Conservation (phyloP, 208 protist genomes). For the Leishmania martiniquensis region DNA sequence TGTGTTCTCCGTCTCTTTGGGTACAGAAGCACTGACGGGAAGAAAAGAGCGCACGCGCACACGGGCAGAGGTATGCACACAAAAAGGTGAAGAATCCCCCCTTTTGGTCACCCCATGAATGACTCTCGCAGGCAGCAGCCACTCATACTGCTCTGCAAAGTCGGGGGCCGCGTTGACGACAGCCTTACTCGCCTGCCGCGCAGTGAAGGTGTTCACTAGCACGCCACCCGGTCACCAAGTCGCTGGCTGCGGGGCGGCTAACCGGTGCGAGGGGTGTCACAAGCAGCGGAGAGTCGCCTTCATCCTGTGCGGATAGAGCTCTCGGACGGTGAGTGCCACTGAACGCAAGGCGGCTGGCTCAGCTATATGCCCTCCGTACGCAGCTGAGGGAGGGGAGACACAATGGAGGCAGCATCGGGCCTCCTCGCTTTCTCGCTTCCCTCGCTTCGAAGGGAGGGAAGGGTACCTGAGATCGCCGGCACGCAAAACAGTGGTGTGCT, state of each 20-base stretch:
- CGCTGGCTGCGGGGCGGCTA: not conserved
- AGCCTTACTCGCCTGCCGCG: constrained; percentile 3
- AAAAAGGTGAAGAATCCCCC: no score
- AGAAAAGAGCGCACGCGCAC: not conserved
- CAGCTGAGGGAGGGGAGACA: not conserved
- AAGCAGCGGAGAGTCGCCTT: not conserved
- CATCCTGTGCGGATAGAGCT: not conserved
- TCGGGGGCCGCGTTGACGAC: not conserved
- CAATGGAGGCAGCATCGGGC: not conserved
- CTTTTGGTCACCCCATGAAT: no score
- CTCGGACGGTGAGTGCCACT: not conserved
- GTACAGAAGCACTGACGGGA: no score
- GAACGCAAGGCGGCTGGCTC: not conserved
- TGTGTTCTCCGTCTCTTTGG: no score
- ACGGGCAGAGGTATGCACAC: no score
- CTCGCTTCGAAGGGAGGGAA: not conserved
- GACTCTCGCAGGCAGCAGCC: no score
- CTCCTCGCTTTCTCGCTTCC: not conserved
- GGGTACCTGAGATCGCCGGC: not conserved
- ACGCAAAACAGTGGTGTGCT: not conserved
- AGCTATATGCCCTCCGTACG: not conserved
- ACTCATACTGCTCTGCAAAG: constrained; percentile 7
- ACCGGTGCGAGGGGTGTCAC: not conserved
- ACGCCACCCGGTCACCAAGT: not conserved
- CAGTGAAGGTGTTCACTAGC: not conserved